These are phyloP conservation scores for Penicillium thymicola DNA, from an alignment of 2,329 filamentous ascomycete species.

Conservation along the genomic window DNA sequence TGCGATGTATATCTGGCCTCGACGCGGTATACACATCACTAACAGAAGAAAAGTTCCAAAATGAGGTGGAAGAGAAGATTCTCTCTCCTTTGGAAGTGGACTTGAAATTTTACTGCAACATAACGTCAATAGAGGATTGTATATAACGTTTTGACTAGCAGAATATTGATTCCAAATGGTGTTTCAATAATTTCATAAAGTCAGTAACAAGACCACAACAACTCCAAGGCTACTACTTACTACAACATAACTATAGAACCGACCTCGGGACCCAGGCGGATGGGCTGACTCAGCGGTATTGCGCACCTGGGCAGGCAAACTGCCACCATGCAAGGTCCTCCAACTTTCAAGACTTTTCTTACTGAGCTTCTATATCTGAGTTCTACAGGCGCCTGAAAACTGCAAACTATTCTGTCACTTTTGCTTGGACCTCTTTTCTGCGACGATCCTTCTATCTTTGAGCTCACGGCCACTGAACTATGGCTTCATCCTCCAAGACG, in stretches of 20 bases:
- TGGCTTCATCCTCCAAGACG: constrained; percentile 69
- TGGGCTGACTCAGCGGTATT: background rate
- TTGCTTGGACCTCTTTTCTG: background rate
- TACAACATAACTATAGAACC: too few relatives aligned
- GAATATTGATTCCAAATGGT: background rate
- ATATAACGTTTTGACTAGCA: background rate
- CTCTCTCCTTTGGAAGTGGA: background rate
- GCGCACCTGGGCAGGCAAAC: background rate
- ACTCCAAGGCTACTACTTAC: too few relatives aligned
- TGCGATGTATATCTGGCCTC: too few relatives aligned
- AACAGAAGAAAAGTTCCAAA: background rate
- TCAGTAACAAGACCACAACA: too few relatives aligned
- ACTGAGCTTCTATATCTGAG: background rate
- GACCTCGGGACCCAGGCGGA: too few relatives aligned
- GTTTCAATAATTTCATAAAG: too few relatives aligned
- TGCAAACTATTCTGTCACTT: background rate
- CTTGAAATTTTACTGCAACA: background rate
- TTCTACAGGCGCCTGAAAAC: background rate
- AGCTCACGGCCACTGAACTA: constrained; percentile 31
- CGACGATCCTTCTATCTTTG: background rate
- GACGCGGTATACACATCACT: background rate
- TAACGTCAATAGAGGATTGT: background rate
- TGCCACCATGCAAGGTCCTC: background rate
- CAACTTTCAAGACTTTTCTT: background rate
- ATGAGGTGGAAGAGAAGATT: background rate